Conservation (phyloP, 768 basidiomycete genomes). For the Boletus rubescentipes region DNA sequence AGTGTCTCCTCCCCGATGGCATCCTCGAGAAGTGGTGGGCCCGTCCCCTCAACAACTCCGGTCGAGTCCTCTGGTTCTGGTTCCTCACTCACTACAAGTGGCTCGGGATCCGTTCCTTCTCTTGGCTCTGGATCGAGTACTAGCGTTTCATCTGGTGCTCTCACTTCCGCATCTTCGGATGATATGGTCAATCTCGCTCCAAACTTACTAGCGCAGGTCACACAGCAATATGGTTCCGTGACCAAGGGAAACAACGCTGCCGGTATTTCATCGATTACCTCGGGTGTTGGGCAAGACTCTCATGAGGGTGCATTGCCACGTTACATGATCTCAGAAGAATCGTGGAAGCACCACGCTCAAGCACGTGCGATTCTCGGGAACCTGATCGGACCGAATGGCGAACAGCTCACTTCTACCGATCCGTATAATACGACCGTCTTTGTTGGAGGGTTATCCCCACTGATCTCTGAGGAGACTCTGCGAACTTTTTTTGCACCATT, state of each 20-base stretch:
- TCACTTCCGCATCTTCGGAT: slow-evolving; percentile 49
- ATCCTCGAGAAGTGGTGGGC: slow-evolving; percentile 21
- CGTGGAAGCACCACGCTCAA: slow-evolving; percentile 83
- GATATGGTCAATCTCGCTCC: slow-evolving; percentile 52
- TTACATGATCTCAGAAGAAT: slow-evolving; percentile 68
- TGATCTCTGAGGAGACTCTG: slow-evolving; percentile 89
- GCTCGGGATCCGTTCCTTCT: slow-evolving; percentile 51
- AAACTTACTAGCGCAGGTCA: slow-evolving; percentile 46
- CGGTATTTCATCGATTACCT: slow-evolving; percentile 29
- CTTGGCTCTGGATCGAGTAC: slow-evolving; percentile 47
- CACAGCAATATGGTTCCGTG: slow-evolving; percentile 46
- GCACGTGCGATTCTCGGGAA: slow-evolving; percentile 81
- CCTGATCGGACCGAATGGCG: slow-evolving; percentile 82
- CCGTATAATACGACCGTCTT: slow-evolving; percentile 98
- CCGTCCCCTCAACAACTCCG: slow-evolving; percentile 27
- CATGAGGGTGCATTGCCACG: slow-evolving; percentile 44
- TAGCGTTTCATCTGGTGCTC: slow-evolving; percentile 50
- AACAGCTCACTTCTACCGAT: slow-evolving; percentile 84
- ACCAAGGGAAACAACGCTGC: slow-evolving; percentile 29
- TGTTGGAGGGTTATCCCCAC: slow-evolving; percentile 84
- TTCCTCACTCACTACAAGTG: slow-evolving; percentile 44
- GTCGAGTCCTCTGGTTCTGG: slow-evolving; percentile 45
- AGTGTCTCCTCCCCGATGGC: slow-evolving; percentile 75
- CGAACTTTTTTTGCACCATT: slow-evolving; percentile 91
- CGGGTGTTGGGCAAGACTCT: slow-evolving; percentile 44